Evolutionary conservation across 139 green algal genomes (phyloP).

Genomic region (Chlamydomonas sp.): DNA sequence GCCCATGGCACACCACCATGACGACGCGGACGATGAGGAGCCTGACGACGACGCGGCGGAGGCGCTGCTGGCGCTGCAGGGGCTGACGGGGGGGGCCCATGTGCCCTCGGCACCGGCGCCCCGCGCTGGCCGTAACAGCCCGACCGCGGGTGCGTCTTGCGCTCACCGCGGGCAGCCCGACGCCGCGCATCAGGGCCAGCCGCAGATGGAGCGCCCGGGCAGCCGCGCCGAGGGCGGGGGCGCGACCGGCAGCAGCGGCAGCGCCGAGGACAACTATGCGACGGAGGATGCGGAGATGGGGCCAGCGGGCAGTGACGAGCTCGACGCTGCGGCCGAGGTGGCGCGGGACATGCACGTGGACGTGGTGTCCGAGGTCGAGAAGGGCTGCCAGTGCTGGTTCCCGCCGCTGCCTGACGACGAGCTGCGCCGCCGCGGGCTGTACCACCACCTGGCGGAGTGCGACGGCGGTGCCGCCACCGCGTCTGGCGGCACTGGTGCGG

Average conservation of each 20-base stretch:
- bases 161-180: neutral
- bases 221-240: neutral
- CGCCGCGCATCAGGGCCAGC: neutral
- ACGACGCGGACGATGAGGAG: neutral
- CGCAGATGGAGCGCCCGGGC: neutral
- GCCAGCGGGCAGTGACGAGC: no score
- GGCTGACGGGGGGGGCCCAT: no score
- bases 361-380: conserved; percentile 9
- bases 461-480: no score
- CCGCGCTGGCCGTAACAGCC: no score
- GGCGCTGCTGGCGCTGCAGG: neutral
- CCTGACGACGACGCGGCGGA: conserved; percentile 1
- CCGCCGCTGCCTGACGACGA: conserved; percentile 1
- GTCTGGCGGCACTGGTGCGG: no score
- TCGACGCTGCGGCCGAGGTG: neutral
- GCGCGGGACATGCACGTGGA: conserved; percentile 4
- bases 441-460: no score
- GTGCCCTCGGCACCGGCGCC: no score
- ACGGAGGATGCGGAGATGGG: no score
- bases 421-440: neutral
- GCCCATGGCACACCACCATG: no score
- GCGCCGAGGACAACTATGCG: neutral
- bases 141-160: neutral
- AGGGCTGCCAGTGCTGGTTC: conserved; percentile 16
- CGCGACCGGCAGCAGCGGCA: neutral